Evolutionary conservation across 305 asterid species (phyloP).

Genomic region (Fraxinus xanthoxyloides): DNA sequence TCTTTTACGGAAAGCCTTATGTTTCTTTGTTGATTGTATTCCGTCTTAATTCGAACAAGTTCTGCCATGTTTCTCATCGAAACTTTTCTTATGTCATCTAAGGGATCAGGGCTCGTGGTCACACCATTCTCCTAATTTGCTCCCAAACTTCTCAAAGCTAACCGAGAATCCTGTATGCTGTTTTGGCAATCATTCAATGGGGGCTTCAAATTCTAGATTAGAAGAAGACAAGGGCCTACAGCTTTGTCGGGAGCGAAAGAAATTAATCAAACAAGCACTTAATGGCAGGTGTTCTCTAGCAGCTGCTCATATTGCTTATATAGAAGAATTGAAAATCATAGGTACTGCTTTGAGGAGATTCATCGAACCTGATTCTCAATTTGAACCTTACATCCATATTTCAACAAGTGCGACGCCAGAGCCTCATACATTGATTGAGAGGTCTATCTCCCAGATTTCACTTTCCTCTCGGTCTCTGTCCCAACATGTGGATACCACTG

Average conservation of each 20-base stretch:
- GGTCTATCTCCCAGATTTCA: conserved; percentile 52
- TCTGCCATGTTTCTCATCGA: not conserved
- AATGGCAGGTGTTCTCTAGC: conserved; percentile 94
- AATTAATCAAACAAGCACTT: conserved; percentile 93
- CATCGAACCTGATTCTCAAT: conserved; percentile 63
- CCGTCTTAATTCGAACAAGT: not conserved
- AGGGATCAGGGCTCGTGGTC: not conserved
- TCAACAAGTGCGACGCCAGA: conserved; percentile 52
- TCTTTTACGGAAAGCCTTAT: not conserved
- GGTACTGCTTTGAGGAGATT: conserved; percentile 73
- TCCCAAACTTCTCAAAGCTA: not conserved
- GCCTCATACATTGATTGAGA: conserved; percentile 46
- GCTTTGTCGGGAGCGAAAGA: conserved; percentile 93
- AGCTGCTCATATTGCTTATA: conserved; percentile 79
- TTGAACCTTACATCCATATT: conserved; percentile 46
- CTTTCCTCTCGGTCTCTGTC: conserved; percentile 48
- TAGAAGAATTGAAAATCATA: conserved; percentile 57
- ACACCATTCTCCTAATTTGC: conserved; percentile 2
- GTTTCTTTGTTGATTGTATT: not conserved
- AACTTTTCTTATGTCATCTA: not conserved
- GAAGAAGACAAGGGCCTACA: conserved; percentile 88
- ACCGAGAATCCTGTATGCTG: conserved; percentile 23
- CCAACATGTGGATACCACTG: conserved; percentile 38
- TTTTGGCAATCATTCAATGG: conserved; percentile 46
- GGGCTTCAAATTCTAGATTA: conserved; percentile 74